Percentiles rank a stretch among this genome's conserved stretches.
Conservation (phyloP, 768 basidiomycete species). For the Sutorius australiensis region DNA sequence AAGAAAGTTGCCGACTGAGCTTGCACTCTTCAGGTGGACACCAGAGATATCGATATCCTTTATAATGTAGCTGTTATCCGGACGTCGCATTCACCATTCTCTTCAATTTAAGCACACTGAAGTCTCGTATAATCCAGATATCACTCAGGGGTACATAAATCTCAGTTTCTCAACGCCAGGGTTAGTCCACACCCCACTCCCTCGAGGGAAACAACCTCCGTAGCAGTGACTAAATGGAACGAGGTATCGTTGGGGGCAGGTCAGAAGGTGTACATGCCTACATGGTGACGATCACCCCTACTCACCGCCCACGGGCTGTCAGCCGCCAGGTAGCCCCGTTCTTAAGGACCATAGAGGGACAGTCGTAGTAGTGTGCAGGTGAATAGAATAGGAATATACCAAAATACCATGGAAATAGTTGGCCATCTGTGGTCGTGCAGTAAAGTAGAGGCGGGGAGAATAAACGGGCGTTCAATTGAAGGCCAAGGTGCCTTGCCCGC, state of each 20-base stretch:
- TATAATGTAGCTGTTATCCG: neutral
- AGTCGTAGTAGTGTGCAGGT: constrained; percentile 1
- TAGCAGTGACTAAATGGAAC: constrained; percentile 15
- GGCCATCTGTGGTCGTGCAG: neutral
- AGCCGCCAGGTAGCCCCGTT: constrained; percentile 14
- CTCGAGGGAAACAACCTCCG: constrained; percentile 19
- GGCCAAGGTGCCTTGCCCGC: constrained; percentile 51
- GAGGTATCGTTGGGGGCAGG: constrained; percentile 20
- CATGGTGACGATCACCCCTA: too few species aligned
- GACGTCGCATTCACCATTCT: neutral
- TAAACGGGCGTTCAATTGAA: constrained; percentile 19
- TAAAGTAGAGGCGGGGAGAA: constrained; percentile 1
- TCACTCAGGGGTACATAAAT: neutral
- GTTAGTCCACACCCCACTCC: constrained; percentile 11
- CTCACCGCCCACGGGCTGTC: constrained; percentile 8
- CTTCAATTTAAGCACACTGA: neutral
- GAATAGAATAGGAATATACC: constrained; percentile 9
- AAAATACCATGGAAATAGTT: neutral
- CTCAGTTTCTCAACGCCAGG: too few species aligned
- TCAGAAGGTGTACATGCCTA: constrained; percentile 8
- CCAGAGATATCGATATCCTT: neutral
- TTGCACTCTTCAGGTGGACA: neutral
- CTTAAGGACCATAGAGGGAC: constrained; percentile 1
- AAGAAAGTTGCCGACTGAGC: constrained; percentile 45
- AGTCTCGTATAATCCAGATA: too few species aligned